Evolutionary conservation across 163 green algal genomes (phyloP), one percentile per base, ranked within the genome.

Genomic region (Chloroidium sp.): DNA sequence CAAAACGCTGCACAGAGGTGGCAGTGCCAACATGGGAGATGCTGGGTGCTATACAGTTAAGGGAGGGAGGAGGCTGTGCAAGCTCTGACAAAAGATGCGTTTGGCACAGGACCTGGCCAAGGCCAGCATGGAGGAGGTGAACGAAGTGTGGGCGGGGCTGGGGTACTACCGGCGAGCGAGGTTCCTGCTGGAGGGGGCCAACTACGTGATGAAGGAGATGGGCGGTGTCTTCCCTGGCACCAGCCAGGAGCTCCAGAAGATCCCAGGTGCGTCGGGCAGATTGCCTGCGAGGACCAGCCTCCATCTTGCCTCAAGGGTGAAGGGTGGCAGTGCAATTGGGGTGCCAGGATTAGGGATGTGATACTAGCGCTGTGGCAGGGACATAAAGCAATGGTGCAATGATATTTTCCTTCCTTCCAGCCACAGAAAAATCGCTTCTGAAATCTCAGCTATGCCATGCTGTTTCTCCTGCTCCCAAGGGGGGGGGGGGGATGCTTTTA

Each of bases 131-230:
- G 95, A 98, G 68, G 87, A 96, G 74, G 93, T 99, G 12, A 97
- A 97, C 81, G 85, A 94, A 36, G 74, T 93, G 69, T 99, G 95
- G 95, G 93, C 95, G 1, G 95, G 95, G 1, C 87, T 99, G 77
- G 95, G 95, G 0, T 99, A 99, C 87, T 99, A 99, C 91, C 86
- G 95, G n/a, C 85, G 91, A 14, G 93, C 92, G 0, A 81, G 88
- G 0, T 97, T 93, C 84, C 86, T 98, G 64, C 88, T 97, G 62
- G 88, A 97, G 2, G 94, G 93, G 0, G 93, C 93, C 6, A 84
- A 91, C 75, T 86, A 94, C 84, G 85, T 97, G 4, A 69, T 90
- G 64, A 12, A 82, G 1, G 78, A 94, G 61, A 83, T 93, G 36
- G 86, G 79, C 1, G 95, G 95, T 4, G 78, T 62, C 59, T 95